These are phyloP conservation scores for Phylloporus sp. DNA, from an alignment of 768 basidiomycete genomes.

Conservation along the genomic window DNA sequence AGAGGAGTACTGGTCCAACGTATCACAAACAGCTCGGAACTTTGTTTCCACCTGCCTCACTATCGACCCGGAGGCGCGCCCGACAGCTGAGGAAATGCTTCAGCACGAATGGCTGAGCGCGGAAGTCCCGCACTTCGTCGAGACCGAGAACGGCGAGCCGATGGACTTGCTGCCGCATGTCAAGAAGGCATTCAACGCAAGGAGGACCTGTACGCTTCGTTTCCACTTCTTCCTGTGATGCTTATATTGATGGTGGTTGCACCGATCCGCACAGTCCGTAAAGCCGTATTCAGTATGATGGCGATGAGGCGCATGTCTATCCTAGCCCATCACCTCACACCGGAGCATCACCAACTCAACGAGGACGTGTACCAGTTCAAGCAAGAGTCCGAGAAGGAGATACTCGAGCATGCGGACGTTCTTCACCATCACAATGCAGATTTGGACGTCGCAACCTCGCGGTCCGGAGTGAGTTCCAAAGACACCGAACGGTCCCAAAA, in stretches of 20 bases:
- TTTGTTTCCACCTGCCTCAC: constrained; percentile 85
- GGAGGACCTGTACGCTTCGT: constrained; percentile 64
- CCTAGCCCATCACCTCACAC: constrained; percentile 37
- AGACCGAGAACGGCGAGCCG: constrained; percentile 49
- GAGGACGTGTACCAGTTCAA: constrained; percentile 65
- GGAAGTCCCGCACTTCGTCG: constrained; percentile 64
- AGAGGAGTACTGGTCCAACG: constrained; percentile 81
- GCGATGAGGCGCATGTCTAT: constrained; percentile 77
- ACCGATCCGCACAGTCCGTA: constrained; percentile 57
- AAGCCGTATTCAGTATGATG: constrained; percentile 81
- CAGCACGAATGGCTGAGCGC: constrained; percentile 66
- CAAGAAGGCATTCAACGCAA: constrained; percentile 86
- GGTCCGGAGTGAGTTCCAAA: background rate
- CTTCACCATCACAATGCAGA: constrained; percentile 45
- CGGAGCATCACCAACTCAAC: constrained; percentile 46
- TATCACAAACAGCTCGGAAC: constrained; percentile 74
- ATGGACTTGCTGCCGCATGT: constrained; percentile 84
- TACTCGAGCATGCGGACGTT: constrained; percentile 38
- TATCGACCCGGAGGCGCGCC: constrained; percentile 71
- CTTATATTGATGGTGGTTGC: constrained; percentile 1
- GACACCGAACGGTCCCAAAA: background rate
- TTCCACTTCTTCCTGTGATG: background rate
- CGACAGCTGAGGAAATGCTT: constrained; percentile 71
- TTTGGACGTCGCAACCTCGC: background rate
- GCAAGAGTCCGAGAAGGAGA: constrained; percentile 67